These are phyloP conservation scores for Eutreptiella sp. DNA, from an alignment of 208 protist genomes.

Conservation along the genomic window DNA sequence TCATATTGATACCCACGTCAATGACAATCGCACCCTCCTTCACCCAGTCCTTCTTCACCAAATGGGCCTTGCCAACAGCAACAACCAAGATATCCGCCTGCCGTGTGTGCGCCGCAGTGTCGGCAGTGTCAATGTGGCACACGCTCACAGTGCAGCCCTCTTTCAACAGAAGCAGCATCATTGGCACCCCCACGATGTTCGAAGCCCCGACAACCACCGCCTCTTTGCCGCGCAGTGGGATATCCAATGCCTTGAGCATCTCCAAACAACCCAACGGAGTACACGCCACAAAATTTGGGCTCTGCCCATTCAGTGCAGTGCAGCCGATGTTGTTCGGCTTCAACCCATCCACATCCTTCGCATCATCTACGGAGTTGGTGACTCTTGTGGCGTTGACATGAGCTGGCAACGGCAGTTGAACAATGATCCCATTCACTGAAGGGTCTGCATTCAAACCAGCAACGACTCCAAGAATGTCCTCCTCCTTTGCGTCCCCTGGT, in stretches of 20 bases:
- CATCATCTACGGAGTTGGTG: conserved; percentile 44
- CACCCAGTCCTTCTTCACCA: conserved; percentile 69
- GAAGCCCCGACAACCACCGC: conserved; percentile 87
- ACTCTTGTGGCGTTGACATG: conserved; percentile 82
- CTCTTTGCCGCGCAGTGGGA: conserved; percentile 38
- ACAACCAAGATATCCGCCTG: conserved; percentile 81
- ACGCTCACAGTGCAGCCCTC: conserved; percentile 76
- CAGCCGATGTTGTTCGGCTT: conserved; percentile 83
- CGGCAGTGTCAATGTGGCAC: conserved; percentile 70
- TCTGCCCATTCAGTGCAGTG: conserved; percentile 67
- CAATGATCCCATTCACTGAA: conserved; percentile 78
- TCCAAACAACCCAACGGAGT: conserved; percentile 90
- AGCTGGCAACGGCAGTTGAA: conserved; percentile 93
- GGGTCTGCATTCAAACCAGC: conserved; percentile 69
- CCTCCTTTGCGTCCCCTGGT: no score
- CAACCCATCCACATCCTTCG: conserved; percentile 93
- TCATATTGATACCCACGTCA: conserved; percentile 87
- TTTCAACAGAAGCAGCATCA: conserved; percentile 67
- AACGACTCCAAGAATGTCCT: no score
- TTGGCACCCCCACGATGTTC: conserved; percentile 85
- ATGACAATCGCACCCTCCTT: conserved; percentile 73
- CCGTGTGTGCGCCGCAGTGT: conserved; percentile 49
- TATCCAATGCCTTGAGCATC: conserved; percentile 65
- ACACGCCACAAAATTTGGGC: conserved; percentile 80
- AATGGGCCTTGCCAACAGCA: conserved; percentile 69